Conservation (phyloP, 495 filamentous ascomycete species). For the Pyrenopolyporus hunteri region DNA sequence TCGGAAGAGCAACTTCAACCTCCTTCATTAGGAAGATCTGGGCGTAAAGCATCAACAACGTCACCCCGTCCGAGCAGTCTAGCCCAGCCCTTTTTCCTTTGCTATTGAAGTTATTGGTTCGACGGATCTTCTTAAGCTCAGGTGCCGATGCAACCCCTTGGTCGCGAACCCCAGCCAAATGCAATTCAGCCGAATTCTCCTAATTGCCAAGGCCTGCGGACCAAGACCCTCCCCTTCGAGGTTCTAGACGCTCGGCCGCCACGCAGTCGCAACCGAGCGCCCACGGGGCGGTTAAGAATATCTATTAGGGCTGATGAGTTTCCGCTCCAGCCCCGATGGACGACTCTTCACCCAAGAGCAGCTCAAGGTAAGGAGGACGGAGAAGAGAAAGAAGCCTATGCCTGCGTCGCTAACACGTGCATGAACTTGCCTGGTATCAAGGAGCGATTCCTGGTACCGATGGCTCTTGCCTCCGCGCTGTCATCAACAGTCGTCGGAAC, state of each 20-base stretch:
- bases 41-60: neutral
- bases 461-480: slow-evolving; percentile 17
- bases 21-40: neutral
- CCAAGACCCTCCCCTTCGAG: slow-evolving; percentile 4
- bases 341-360: slow-evolving; percentile 13
- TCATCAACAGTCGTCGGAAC: slow-evolving; percentile 8
- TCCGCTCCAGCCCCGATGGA: slow-evolving; percentile 13
- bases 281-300: neutral
- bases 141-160: slow-evolving; percentile 18
- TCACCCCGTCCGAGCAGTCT: slow-evolving; percentile 8
- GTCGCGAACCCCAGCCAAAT: neutral
- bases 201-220: slow-evolving; percentile 36
- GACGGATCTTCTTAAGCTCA: neutral
- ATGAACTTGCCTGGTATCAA: slow-evolving; percentile 11
- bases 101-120: neutral
- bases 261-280: neutral
- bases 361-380: slow-evolving; percentile 22
- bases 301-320: slow-evolving; percentile 15
- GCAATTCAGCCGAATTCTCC: slow-evolving; percentile 37
- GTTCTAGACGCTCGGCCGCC: slow-evolving; percentile 11
- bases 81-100: neutral
- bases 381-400: neutral
- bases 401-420: slow-evolving; percentile 15
- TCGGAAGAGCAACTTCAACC: slow-evolving; percentile 25
- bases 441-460: slow-evolving; percentile 6